A percentile compares a stretch with the other conserved stretches of the same genome.
These are phyloP conservation scores for Collariella sp. DNA, from an alignment of 495 filamentous ascomycete species.

Conservation along the genomic window DNA sequence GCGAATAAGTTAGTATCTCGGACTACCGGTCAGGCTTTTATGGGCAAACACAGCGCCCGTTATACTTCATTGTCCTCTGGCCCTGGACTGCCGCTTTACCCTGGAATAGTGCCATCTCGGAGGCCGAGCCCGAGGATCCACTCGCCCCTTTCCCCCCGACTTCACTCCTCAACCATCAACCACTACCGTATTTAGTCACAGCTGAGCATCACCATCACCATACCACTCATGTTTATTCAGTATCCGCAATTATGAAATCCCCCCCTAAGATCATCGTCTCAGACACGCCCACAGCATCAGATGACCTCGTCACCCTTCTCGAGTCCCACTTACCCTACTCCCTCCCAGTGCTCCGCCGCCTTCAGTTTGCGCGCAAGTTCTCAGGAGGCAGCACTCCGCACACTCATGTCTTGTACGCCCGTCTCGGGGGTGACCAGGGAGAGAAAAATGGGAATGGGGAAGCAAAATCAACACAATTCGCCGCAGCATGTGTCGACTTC, in stretches of 20 bases:
- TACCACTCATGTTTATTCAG: not conserved
- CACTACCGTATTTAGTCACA: not conserved
- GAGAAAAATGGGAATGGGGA: not conserved
- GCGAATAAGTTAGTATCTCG: no score
- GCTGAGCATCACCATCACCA: not conserved
- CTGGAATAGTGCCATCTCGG: not conserved
- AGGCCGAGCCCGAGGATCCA: no score
- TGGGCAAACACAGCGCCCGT: no score
- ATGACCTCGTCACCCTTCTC: constrained; percentile 37
- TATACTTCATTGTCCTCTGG: no score
- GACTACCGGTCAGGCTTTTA: no score
- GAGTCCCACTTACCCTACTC: constrained; percentile 45
- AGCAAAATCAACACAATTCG: constrained; percentile 22
- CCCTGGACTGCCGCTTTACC: no score
- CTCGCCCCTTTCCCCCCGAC: not conserved
- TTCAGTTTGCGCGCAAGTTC: constrained; percentile 45
- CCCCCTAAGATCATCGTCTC: not conserved
- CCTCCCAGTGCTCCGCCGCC: constrained; percentile 47
- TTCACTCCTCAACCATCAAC: not conserved
- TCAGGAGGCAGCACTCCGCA: constrained; percentile 27
- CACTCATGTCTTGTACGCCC: constrained; percentile 36
- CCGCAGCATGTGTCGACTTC: constrained; percentile 52
- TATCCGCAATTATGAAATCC: not conserved
- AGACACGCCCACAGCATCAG: constrained; percentile 24
- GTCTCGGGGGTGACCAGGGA: constrained; percentile 8